Evolutionary conservation across 805 yeast genomes (phyloP), one percentile per base, ranked within the genome.

Genomic region (Cyberlindnera maritima): DNA sequence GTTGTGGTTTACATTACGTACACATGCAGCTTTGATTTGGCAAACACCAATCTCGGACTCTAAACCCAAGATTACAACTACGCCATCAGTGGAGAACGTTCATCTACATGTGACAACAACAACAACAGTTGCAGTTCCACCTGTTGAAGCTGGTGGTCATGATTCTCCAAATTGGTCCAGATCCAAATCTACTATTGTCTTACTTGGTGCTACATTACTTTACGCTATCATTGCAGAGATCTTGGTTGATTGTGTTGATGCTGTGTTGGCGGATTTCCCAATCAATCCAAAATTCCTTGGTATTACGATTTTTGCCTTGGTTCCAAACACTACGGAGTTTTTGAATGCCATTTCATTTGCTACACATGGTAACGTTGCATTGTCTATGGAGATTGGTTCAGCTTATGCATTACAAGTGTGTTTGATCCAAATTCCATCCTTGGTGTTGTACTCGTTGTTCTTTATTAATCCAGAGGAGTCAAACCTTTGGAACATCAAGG

Each of bases 91-190:
- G 29, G 57, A 57, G 32, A 44, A 46, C 46, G 52, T 32, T 15
- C 53, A 52, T 13, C 49, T 33, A 26, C 50, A 34, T 36, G 28
- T 21, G 20, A 36, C 40, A 15, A 25, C 23, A 17, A 48, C 41
- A 4, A 41, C 38, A 19, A 43, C 41, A 15, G 36, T 48, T 39
- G 43, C 34, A 1, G 47, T 37, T 3, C 38, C 33, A 10, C 36
- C 19, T 20, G 32, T 12, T 15, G 56, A 55, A 39, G 50, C 55
- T 33, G 52, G 85, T 5, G 95, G 96, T 1, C 97, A 92, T 57
- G 97, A 90, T 64, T 95, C 97, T 0, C 98, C 99, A 39, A 94
- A 94, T 63, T 94, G 99, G 99, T 84, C 96, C 7, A 78, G 92
- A 59, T 70, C 71, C 14, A 92, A 90, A 66, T 87, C 96, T 2